Evolutionary conservation across 306 rosid species (phyloP).

Genomic region (Gleditsia sinensis): DNA sequence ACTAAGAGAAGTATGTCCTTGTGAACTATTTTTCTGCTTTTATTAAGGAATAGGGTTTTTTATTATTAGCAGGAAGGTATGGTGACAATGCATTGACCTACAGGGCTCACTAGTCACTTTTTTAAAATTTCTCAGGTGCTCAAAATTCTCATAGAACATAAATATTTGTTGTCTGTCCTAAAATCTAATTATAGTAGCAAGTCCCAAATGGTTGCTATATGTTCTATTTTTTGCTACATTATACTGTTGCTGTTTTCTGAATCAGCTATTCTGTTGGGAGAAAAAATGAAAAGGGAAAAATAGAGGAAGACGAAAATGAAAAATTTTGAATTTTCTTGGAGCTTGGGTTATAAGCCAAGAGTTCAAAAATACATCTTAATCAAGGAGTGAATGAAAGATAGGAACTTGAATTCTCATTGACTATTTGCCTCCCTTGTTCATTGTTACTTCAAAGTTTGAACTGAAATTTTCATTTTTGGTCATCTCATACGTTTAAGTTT

Average conservation of each 20-base stretch:
- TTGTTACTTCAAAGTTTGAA: constrained; percentile 7
- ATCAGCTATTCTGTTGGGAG: background rate
- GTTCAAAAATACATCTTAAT: constrained; percentile 8
- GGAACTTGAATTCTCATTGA: constrained; percentile 21
- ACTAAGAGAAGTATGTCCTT: background rate
- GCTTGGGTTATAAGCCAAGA: constrained; percentile 3
- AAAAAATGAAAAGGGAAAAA: background rate
- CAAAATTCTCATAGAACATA: background rate
- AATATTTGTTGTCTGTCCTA: background rate
- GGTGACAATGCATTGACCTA: background rate
- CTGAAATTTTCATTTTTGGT: background rate
- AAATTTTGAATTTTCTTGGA: background rate
- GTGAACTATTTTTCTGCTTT: background rate
- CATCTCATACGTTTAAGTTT: constrained; percentile 82
- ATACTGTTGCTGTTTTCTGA: no score
- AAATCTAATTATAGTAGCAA: background rate
- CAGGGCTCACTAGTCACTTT: background rate
- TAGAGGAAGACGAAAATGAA: constrained; percentile 13
- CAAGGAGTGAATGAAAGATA: background rate
- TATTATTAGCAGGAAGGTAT: background rate
- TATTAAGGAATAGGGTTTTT: background rate
- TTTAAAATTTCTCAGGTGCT: background rate
- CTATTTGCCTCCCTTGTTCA: constrained; percentile 1
- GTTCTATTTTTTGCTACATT: background rate
- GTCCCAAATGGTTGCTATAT: background rate